phyloP scores from a whole-genome alignment of 1,284 basidiomycete genomes.

The Cutaneotrichosporon daszewskae region DNA sequence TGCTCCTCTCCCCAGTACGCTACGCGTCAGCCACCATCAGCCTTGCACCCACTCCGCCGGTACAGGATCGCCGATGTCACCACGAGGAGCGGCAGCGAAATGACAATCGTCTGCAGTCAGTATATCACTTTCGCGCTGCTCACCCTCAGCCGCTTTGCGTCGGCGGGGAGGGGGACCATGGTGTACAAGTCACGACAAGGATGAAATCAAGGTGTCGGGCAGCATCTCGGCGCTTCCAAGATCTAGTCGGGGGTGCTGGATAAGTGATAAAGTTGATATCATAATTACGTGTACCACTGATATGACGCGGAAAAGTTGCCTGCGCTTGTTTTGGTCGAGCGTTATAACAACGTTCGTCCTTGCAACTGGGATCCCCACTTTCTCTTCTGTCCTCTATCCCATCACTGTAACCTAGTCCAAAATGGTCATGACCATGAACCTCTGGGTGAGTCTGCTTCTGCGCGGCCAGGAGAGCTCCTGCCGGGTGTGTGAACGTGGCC shows the following conservation, averaged over 20 bases:
- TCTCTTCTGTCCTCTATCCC: background rate
- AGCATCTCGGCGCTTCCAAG: too few relatives aligned
- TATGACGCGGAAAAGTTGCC: conserved; percentile 11
- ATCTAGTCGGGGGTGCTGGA: too few relatives aligned
- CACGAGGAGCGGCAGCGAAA: conserved; percentile 42
- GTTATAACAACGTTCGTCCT: conserved; percentile 5
- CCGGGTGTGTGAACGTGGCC: background rate
- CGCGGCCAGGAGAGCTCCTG: background rate
- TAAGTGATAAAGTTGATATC: conserved; percentile 1
- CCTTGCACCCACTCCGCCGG: conserved; percentile 33
- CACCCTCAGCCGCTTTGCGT: conserved; percentile 39
- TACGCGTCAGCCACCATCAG: conserved; percentile 1
- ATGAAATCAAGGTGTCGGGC: too few relatives aligned
- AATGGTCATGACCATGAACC: conserved; percentile 42
- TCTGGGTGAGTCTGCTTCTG: conserved; percentile 39
- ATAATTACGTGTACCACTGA: conserved; percentile 1
- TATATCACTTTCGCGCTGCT: background rate
- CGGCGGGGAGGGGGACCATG: conserved; percentile 29
- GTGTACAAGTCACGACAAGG: too few relatives aligned
- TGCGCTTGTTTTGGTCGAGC: background rate
- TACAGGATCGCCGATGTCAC: conserved; percentile 44
- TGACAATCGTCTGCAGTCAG: conserved; percentile 37
- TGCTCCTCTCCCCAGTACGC: conserved; percentile 43
- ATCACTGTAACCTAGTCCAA: conserved; percentile 13
- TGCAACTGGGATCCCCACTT: background rate